These are phyloP conservation scores for Suillus ampliporus DNA, from an alignment of 768 basidiomycete genomes.

Conservation along the genomic window DNA sequence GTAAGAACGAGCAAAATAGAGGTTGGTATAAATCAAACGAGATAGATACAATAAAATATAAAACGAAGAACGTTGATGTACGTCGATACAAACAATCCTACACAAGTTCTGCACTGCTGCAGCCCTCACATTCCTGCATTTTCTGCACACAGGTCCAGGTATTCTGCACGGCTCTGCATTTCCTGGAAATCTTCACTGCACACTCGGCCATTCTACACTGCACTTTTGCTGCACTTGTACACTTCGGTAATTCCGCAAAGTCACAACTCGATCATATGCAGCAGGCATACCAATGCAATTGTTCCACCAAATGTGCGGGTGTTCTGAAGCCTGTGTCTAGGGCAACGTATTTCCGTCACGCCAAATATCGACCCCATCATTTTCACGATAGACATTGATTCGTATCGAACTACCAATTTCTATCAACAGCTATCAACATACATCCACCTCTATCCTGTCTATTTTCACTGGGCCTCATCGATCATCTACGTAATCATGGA, in stretches of 20 bases:
- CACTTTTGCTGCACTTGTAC: too few relatives aligned
- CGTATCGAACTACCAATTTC: background rate
- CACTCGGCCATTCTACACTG: background rate
- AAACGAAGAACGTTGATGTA: too few relatives aligned
- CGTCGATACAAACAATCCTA: background rate
- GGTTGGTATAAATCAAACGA: too few relatives aligned
- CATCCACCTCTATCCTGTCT: background rate
- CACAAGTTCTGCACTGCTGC: background rate
- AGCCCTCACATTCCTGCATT: background rate
- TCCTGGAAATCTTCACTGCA: background rate
- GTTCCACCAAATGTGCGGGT: too few relatives aligned
- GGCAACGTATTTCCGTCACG: too few relatives aligned
- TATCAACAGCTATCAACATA: background rate
- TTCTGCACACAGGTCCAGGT: slow-evolving; percentile 1
- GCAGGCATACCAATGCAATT: too few relatives aligned
- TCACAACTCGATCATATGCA: too few relatives aligned
- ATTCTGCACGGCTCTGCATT: background rate
- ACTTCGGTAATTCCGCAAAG: too few relatives aligned
- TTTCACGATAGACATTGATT: background rate
- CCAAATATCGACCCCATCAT: background rate
- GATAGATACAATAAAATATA: too few relatives aligned
- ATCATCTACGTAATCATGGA: too few relatives aligned
- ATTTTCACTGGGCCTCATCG: slow-evolving; percentile 2
- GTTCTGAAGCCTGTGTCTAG: too few relatives aligned
- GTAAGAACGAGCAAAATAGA: too few relatives aligned